These are phyloP conservation scores for Lanmaoa pseudosensibilis DNA, from an alignment of 768 basidiomycete species.

Conservation along the genomic window DNA sequence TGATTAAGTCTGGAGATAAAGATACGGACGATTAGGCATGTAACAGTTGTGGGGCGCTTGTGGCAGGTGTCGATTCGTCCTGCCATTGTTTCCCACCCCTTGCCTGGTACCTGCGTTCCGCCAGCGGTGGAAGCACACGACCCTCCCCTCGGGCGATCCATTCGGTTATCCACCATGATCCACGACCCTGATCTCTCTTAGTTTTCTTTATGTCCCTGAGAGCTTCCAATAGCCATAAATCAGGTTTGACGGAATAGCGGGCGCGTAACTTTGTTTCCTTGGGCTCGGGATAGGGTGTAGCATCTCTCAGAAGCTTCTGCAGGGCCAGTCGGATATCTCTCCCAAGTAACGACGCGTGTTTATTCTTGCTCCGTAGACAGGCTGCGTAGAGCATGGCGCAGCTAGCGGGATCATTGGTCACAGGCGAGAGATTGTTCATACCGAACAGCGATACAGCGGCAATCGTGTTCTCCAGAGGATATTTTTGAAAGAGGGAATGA, in stretches of 20 bases:
- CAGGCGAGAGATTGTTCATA: slow-evolving; percentile 52
- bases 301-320: slow-evolving; percentile 30
- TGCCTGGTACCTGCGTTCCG: slow-evolving; percentile 16
- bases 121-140: slow-evolving; percentile 19
- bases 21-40: slow-evolving; percentile 6
- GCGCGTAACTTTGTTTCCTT: slow-evolving; percentile 20
- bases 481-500: slow-evolving; percentile 49
- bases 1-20: slow-evolving; percentile 4
- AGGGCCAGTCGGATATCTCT: slow-evolving; percentile 44
- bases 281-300: slow-evolving; percentile 20
- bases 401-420: slow-evolving; percentile 55
- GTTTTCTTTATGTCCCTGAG: slow-evolving; percentile 37
- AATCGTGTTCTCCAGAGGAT: slow-evolving; percentile 49
- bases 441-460: slow-evolving; percentile 54
- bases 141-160: slow-evolving; percentile 27
- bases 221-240: slow-evolving; percentile 39
- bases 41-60: background rate
- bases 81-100: slow-evolving; percentile 3
- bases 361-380: slow-evolving; percentile 47
- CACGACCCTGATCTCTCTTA: slow-evolving; percentile 31
- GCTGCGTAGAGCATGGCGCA: slow-evolving; percentile 58
- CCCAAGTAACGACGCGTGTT: slow-evolving; percentile 42
- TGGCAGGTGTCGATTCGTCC: slow-evolving; percentile 1
- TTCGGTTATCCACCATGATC: slow-evolving; percentile 28
- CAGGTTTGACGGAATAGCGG: slow-evolving; percentile 33